Evolutionary conservation across 108 stramenopile genomes (phyloP).

Genomic region (Skeletonema potamos): DNA sequence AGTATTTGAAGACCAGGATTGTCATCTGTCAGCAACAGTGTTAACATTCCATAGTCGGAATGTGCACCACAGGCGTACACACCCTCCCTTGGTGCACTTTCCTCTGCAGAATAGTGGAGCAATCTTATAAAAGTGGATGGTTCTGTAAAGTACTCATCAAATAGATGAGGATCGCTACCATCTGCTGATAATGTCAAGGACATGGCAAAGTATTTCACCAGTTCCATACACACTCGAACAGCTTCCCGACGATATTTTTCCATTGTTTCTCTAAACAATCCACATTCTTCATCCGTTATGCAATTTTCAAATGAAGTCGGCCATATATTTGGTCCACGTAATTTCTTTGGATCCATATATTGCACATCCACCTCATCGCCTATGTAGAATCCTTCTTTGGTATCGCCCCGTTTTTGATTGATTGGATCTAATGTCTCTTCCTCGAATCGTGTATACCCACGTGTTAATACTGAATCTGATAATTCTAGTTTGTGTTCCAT

Average conservation of each 20-base stretch:
- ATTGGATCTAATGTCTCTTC: conserved; percentile 64
- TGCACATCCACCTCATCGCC: conserved; percentile 49
- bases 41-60: conserved; percentile 67
- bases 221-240: conserved; percentile 40
- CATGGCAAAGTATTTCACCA: conserved; percentile 49
- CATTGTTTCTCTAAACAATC: conserved; percentile 48
- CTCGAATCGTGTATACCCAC: conserved; percentile 66
- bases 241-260: conserved; percentile 43
- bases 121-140: conserved; percentile 48
- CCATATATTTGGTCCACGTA: conserved; percentile 66
- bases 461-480: conserved; percentile 35
- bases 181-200: conserved; percentile 50
- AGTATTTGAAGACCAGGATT: conserved; percentile 66
- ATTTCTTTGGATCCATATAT: conserved; percentile 44
- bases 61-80: conserved; percentile 68
- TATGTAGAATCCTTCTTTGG: conserved; percentile 83
- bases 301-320: conserved; percentile 33
- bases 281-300: conserved; percentile 21
- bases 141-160: conserved; percentile 54
- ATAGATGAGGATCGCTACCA: conserved; percentile 23
- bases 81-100: conserved; percentile 48
- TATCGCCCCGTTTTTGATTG: conserved; percentile 48
- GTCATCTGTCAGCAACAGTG: conserved; percentile 60
- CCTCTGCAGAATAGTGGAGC: conserved; percentile 49
- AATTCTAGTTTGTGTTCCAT: conserved; percentile 40